phyloP scores from a whole-genome alignment of 2,329 filamentous ascomycete species.

The Trichoderma arundinaceum region DNA sequence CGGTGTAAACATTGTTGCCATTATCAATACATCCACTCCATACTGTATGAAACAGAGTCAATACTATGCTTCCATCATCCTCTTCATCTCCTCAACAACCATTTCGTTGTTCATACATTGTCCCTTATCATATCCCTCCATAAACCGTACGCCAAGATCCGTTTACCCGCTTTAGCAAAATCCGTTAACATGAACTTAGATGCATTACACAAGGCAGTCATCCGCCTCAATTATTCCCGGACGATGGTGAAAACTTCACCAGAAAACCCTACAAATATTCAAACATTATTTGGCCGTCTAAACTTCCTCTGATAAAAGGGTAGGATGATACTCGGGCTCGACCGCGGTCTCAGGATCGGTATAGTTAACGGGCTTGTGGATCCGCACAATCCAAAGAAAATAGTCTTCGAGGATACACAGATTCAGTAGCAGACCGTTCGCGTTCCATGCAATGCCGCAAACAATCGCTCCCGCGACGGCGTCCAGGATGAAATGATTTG shows the following conservation, averaged over 20 bases:
- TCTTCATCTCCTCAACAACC: not conserved
- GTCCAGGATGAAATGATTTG: constrained; percentile 76
- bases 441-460: constrained; percentile 67
- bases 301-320: constrained; percentile 11
- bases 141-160: constrained; percentile 18
- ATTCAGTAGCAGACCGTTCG: constrained; percentile 63
- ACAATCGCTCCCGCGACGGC: constrained; percentile 71
- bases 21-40: too few species aligned
- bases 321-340: constrained; percentile 43
- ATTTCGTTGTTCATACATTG: not conserved
- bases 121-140: not conserved
- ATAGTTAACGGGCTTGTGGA: constrained; percentile 65
- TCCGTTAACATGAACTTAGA: not conserved
- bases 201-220: not conserved
- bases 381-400: constrained; percentile 65
- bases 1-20: too few species aligned
- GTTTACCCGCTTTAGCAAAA: constrained; percentile 22
- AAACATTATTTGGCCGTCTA: not conserved
- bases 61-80: too few species aligned
- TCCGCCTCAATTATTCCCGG: not conserved
- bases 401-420: constrained; percentile 70
- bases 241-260: not conserved
- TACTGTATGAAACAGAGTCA: too few species aligned
- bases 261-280: not conserved
- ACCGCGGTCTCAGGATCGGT: constrained; percentile 47